Conservation (phyloP, 345 rosid genomes). For the Carallia brachiata region DNA sequence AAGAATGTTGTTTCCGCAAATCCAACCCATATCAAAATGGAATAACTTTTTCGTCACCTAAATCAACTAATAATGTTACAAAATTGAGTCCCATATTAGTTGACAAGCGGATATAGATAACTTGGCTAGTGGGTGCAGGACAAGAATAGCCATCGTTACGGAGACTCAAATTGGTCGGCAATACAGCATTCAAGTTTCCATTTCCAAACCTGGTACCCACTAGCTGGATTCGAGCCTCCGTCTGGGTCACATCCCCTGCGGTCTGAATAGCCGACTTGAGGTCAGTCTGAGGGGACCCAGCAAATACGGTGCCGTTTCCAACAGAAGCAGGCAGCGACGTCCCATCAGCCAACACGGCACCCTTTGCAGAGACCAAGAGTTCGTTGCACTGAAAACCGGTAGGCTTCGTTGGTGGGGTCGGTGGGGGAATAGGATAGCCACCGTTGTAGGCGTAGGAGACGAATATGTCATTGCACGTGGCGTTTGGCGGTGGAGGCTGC, state of each 20-base stretch:
- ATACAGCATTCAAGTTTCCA: constrained; percentile 17
- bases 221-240: constrained; percentile 27
- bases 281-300: constrained; percentile 40
- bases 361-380: constrained; percentile 34
- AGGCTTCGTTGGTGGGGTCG: constrained; percentile 35
- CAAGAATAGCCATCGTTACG: constrained; percentile 47
- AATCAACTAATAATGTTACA: neutral
- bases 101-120: neutral
- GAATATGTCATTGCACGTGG: constrained; percentile 36
- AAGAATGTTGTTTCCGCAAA: too few species aligned
- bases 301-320: constrained; percentile 44
- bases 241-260: constrained; percentile 40
- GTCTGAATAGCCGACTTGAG: constrained; percentile 51
- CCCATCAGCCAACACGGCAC: constrained; percentile 37
- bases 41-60: neutral
- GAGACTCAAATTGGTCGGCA: constrained; percentile 42
- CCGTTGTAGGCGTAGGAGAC: constrained; percentile 36
- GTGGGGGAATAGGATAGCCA: constrained; percentile 31
- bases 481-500: constrained; percentile 11
- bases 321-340: constrained; percentile 41
- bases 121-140: constrained; percentile 20
- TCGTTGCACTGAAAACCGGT: constrained; percentile 48
- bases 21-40: neutral
- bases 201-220: constrained; percentile 45
- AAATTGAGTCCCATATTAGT: neutral